Conservation (phyloP, 202 grass and related monocot species). For the Setaria italica region DNA sequence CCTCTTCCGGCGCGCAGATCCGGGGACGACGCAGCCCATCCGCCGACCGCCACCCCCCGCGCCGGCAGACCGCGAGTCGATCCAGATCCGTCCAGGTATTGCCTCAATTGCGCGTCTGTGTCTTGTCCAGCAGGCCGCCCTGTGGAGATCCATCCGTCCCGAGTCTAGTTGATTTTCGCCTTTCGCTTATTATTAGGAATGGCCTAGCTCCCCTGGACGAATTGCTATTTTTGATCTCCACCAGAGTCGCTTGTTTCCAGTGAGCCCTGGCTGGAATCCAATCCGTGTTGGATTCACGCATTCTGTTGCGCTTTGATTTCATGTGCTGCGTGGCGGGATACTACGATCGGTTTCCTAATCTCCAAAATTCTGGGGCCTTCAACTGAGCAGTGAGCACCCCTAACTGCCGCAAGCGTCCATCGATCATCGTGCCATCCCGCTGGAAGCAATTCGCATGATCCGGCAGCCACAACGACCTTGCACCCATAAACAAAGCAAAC, state of each 20-base stretch:
- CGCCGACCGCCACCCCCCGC: background rate
- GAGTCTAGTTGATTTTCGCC: background rate
- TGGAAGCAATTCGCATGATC: conserved; percentile 1
- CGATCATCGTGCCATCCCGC: background rate
- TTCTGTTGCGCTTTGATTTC: background rate
- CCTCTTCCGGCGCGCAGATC: background rate
- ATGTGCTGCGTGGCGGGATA: background rate
- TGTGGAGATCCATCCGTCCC: background rate
- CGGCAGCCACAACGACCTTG: background rate
- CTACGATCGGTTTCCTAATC: background rate
- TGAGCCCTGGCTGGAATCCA: background rate
- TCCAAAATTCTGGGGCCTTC: background rate
- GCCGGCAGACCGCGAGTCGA: background rate
- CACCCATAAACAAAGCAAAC: background rate
- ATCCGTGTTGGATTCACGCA: background rate
- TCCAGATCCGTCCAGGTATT: conserved; percentile 48
- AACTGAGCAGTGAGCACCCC: background rate
- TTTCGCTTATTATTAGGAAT: background rate
- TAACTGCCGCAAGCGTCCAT: background rate
- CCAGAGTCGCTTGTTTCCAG: background rate
- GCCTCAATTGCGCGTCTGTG: background rate
- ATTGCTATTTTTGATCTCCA: background rate
- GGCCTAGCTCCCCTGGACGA: background rate
- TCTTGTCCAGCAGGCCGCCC: background rate
- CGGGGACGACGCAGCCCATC: background rate